Conservation (phyloP, 2,329 filamentous ascomycete genomes). For the Graphilbum sp. region DNA sequence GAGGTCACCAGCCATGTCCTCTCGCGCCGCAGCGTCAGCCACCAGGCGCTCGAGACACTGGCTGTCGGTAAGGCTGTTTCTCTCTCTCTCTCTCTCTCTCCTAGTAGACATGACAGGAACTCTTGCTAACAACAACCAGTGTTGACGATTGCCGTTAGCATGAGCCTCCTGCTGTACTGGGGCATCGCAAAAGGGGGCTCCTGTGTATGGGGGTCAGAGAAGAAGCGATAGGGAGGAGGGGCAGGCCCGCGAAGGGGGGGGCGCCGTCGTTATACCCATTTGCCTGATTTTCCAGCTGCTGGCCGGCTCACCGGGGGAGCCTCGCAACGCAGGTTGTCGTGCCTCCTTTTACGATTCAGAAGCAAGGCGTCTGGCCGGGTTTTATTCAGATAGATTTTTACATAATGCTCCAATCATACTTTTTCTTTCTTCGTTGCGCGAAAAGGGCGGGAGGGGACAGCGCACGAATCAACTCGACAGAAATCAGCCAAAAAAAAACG, state of each 20-base stretch:
- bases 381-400: too few species aligned
- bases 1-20: not conserved
- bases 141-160: slow-evolving; percentile 4
- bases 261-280: not conserved
- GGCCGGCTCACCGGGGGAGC: not conserved
- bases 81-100: not conserved
- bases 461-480: too few species aligned
- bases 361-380: too few species aligned
- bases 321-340: too few species aligned
- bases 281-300: not conserved
- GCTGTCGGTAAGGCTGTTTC: not conserved
- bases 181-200: slow-evolving; percentile 2
- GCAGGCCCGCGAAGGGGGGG: not conserved
- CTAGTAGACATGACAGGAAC: not conserved
- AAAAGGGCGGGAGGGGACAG: too few species aligned
- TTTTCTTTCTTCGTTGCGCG: too few species aligned
- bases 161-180: slow-evolving; percentile 4
- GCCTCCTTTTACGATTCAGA: too few species aligned
- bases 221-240: not conserved
- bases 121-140: not conserved
- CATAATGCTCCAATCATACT: too few species aligned
- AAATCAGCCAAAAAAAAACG: too few species aligned
- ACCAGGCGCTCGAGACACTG: slow-evolving; percentile 3
- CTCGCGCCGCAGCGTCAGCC: slow-evolving; percentile 2
- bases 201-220: not conserved